phyloP scores from a whole-genome alignment of 1,284 basidiomycete genomes.

The Spongispora temasekensis region DNA sequence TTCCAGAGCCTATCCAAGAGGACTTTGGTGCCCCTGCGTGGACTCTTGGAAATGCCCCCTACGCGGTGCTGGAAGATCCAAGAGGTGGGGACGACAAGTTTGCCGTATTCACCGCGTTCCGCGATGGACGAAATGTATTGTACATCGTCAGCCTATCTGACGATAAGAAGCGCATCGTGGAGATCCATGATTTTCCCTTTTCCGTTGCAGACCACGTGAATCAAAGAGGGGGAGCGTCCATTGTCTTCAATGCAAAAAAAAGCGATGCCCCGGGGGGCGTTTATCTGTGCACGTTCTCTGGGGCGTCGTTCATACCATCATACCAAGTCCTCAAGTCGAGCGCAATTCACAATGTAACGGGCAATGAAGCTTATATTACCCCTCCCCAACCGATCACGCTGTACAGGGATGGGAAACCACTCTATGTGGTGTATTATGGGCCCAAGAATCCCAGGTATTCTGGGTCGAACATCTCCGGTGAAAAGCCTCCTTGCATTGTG shows the following conservation, averaged over 20 bases:
- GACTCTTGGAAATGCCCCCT: conserved; percentile 50
- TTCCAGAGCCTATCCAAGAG: conserved; percentile 44
- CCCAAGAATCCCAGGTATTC: conserved; percentile 32
- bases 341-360: conserved; percentile 4
- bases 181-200: conserved; percentile 46
- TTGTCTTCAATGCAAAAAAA: conserved; percentile 29
- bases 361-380: conserved; percentile 30
- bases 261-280: conserved; percentile 31
- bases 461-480: conserved; percentile 27
- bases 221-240: conserved; percentile 31
- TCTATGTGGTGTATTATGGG: conserved; percentile 33
- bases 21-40: conserved; percentile 67
- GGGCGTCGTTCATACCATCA: conserved; percentile 21
- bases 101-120: conserved; percentile 49
- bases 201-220: conserved; percentile 45
- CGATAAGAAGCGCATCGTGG: conserved; percentile 26
- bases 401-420: conserved; percentile 17
- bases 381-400: conserved; percentile 29
- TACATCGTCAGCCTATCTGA: conserved; percentile 47
- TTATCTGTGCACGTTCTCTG: conserved; percentile 23
- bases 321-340: conserved; percentile 28
- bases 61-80: conserved; percentile 44
- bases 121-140: conserved; percentile 51
- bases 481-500: conserved; percentile 35
- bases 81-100: conserved; percentile 31